Evolutionary conservation across 371 early-diverging fungal genomes (phyloP).

Genomic region (Circinella umbellata): DNA sequence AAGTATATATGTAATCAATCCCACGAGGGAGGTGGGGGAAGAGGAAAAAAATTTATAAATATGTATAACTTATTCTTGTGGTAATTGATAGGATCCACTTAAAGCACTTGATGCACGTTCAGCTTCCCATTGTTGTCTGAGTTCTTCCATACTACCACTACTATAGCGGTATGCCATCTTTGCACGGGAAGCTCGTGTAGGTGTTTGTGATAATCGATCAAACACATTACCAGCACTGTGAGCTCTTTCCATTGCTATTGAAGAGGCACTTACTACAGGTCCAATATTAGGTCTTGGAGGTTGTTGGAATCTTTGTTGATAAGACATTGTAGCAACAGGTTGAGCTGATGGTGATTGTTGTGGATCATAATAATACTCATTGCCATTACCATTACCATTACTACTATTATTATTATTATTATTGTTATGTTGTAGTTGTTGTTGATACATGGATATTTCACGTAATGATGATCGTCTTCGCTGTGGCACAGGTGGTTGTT

Average conservation of each 20-base stretch:
- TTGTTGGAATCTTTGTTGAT: slow-evolving; percentile 22
- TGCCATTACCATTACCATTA: no score
- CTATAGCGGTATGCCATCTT: slow-evolving; percentile 51
- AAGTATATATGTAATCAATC: no score
- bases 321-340: slow-evolving; percentile 22
- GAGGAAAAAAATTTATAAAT: no score
- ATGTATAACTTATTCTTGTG: slow-evolving; percentile 2
- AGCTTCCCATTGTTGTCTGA: slow-evolving; percentile 41
- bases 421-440: no score
- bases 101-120: slow-evolving; percentile 39
- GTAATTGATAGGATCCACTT: slow-evolving; percentile 23
- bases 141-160: slow-evolving; percentile 50
- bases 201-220: slow-evolving; percentile 53
- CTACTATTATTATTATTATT: no score
- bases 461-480: slow-evolving; percentile 31
- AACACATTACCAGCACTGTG: slow-evolving; percentile 41
- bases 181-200: slow-evolving; percentile 51
- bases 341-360: not conserved
- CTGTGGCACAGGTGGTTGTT: slow-evolving; percentile 25
- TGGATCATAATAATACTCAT: slow-evolving; percentile 7
- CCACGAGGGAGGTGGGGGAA: no score
- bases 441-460: slow-evolving; percentile 23
- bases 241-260: slow-evolving; percentile 36
- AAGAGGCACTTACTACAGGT: slow-evolving; percentile 22
- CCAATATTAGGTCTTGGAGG: slow-evolving; percentile 17